phyloP scores from a whole-genome alignment of 768 basidiomycete species.

The Pulveroboletus frians region DNA sequence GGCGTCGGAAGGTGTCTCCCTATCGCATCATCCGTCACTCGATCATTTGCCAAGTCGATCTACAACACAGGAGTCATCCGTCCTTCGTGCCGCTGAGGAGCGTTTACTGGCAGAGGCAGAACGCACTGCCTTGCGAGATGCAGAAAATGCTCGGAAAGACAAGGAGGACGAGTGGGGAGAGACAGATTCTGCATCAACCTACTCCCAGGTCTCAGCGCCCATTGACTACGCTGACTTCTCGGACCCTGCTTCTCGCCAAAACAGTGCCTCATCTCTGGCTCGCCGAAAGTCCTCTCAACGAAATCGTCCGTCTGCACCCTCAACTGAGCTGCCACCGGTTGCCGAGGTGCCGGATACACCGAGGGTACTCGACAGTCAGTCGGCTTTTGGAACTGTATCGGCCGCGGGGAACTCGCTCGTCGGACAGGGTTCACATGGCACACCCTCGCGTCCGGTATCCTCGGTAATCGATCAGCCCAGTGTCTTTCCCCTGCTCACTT shows the following conservation, averaged over 20 bases:
- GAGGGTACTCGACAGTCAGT: background rate
- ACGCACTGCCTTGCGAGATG: slow-evolving; percentile 11
- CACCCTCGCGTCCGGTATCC: slow-evolving; percentile 5
- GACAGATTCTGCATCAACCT: slow-evolving; percentile 11
- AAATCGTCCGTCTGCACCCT: background rate
- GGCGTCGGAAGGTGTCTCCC: slow-evolving; percentile 8
- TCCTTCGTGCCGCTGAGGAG: slow-evolving; percentile 2
- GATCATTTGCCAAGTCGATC: slow-evolving; percentile 1
- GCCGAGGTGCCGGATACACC: slow-evolving; percentile 13
- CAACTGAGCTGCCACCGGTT: slow-evolving; percentile 15
- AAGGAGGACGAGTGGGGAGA: slow-evolving; percentile 3
- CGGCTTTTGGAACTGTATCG: slow-evolving; percentile 1
- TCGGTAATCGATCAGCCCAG: slow-evolving; percentile 1
- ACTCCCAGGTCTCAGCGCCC: slow-evolving; percentile 24
- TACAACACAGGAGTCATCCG: slow-evolving; percentile 6
- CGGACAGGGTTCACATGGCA: slow-evolving; percentile 7
- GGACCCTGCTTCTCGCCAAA: slow-evolving; percentile 1
- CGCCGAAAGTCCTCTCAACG: slow-evolving; percentile 12
- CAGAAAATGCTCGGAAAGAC: background rate
- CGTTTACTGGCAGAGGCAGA: slow-evolving; percentile 17
- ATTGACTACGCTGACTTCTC: slow-evolving; percentile 9
- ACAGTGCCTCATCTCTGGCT: background rate
- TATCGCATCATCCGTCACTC: slow-evolving; percentile 1
- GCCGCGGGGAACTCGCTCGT: slow-evolving; percentile 5
- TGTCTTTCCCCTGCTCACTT: slow-evolving; percentile 22